These are phyloP conservation scores for Fusarium praegraminearum DNA, from an alignment of 2,329 filamentous ascomycete species.

Conservation along the genomic window DNA sequence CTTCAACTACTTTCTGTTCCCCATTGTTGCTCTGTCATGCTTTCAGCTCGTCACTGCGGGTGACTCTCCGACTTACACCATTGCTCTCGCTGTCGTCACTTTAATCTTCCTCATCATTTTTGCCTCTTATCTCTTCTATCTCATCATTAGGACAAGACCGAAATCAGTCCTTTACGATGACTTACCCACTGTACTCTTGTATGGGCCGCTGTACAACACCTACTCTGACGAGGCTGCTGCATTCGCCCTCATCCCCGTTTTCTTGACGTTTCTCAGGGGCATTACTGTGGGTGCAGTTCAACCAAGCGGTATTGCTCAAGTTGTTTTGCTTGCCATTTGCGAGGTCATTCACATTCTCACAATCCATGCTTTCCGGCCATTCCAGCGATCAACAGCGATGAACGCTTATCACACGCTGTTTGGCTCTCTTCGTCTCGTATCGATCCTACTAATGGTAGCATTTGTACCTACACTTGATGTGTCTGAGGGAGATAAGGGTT, in stretches of 20 bases:
- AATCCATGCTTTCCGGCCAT: slow-evolving; percentile 89
- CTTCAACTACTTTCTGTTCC: slow-evolving; percentile 92
- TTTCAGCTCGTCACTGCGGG: slow-evolving; percentile 87
- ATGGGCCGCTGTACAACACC: slow-evolving; percentile 96
- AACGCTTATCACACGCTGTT: slow-evolving; percentile 94
- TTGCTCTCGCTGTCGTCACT: slow-evolving; percentile 80
- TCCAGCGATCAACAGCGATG: slow-evolving; percentile 93
- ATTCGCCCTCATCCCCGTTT: slow-evolving; percentile 87
- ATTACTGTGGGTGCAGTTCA: slow-evolving; percentile 94
- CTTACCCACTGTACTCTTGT: slow-evolving; percentile 86
- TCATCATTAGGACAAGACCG: slow-evolving; percentile 84
- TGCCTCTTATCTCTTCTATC: slow-evolving; percentile 80
- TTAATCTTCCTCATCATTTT: slow-evolving; percentile 79
- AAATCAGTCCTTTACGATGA: slow-evolving; percentile 93
- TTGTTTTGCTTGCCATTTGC: slow-evolving; percentile 91
- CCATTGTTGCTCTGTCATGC: slow-evolving; percentile 85
- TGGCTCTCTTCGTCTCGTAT: slow-evolving; percentile 79
- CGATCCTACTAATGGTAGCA: slow-evolving; percentile 80
- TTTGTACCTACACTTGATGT: slow-evolving; percentile 89
- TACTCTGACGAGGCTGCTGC: slow-evolving; percentile 93
- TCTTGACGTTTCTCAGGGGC: slow-evolving; percentile 86
- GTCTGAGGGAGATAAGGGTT: slow-evolving; percentile 83
- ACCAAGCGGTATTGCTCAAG: slow-evolving; percentile 90
- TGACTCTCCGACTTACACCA: slow-evolving; percentile 75
- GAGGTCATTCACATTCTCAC: slow-evolving; percentile 92